Base-by-base conservation (phyloP, 2,329 filamentous ascomycete species). In the Teratosphaeria nubilosa region DNA sequence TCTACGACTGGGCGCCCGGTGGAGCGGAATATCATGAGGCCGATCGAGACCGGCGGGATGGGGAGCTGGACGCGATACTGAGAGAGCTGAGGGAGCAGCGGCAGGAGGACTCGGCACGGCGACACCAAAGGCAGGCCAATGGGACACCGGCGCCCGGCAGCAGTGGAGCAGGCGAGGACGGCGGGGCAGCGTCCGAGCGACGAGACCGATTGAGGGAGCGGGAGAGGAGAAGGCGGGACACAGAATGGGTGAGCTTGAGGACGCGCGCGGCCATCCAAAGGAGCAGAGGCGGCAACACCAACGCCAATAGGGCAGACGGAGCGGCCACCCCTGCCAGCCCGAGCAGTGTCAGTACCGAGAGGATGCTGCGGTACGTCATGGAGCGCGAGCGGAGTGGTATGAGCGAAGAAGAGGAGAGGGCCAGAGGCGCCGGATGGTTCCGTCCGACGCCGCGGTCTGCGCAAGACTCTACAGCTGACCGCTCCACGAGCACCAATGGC, bases 1-100 rank as follows among this genome's bases (percentile, higher is more conserved):
- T 84, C 51, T 84, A 85, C 69, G 82, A 83, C 68, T 85, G 82
- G 82, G 80, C 81, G 34, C 82, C 82, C 10, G 31, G 31, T 45
- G 30, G 22, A 14, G 31, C 51, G 1, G 51, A 25, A 20, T 53
- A 53, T 22, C 51, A 34, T 53, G 51, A 34, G 37, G 20, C 27
- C 20, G 41, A 48, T 20, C n/a, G 41, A 20, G 41, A 48, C 20
- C n/a, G 41, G 41, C 41, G 41, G 51, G 25, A 53, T 53, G 51
- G 30, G 14, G 25, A 53, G 59, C 66, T 76, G 54, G 71, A 75
- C 53, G 69, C 69, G 52, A 74, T 77, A 54, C 66, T 77, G 55
- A 65, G 66, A 13, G 73, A 76, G 56, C 63, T 77, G 56, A n/a
- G 53, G 16, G 25, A 55, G 24, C 67, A 75, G 22, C 68, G 69